These are phyloP conservation scores for Phialophora chinensis DNA, from an alignment of 2,329 filamentous ascomycete species.

Conservation along the genomic window DNA sequence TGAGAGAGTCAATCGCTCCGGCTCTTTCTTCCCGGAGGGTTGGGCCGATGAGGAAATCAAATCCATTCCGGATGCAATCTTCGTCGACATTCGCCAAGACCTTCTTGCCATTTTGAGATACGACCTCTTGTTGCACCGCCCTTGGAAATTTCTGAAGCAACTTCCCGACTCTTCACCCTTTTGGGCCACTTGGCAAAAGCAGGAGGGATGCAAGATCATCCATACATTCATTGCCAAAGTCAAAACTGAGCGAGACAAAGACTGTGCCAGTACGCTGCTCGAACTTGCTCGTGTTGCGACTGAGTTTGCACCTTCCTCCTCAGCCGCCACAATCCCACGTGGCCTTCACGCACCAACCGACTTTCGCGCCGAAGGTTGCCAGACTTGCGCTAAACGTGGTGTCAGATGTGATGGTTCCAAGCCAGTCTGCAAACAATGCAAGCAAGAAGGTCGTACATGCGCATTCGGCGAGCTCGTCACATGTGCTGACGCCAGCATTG, in stretches of 20 bases:
- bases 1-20: conserved; percentile 22
- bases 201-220: conserved; percentile 7
- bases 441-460: neutral
- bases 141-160: conserved; percentile 7
- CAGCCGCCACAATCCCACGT: neutral
- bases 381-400: neutral
- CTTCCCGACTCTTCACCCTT: conserved; percentile 16
- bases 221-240: conserved; percentile 5
- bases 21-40: conserved; percentile 1
- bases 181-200: conserved; percentile 5
- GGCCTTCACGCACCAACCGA: neutral
- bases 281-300: neutral
- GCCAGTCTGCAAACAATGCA: conserved; percentile 16
- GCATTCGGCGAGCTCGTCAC: neutral
- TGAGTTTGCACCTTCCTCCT: neutral
- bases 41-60: conserved; percentile 23
- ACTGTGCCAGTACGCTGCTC: neutral
- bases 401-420: conserved; percentile 17
- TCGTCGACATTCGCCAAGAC: conserved; percentile 10
- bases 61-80: conserved; percentile 15
- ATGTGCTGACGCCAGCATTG: neutral
- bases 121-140: conserved; percentile 15
- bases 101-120: conserved; percentile 25
- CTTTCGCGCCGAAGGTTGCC: conserved; percentile 1
- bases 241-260: neutral